These are phyloP conservation scores for Penicillium antarcticum DNA, from an alignment of 495 filamentous ascomycete species.

Conservation along the genomic window DNA sequence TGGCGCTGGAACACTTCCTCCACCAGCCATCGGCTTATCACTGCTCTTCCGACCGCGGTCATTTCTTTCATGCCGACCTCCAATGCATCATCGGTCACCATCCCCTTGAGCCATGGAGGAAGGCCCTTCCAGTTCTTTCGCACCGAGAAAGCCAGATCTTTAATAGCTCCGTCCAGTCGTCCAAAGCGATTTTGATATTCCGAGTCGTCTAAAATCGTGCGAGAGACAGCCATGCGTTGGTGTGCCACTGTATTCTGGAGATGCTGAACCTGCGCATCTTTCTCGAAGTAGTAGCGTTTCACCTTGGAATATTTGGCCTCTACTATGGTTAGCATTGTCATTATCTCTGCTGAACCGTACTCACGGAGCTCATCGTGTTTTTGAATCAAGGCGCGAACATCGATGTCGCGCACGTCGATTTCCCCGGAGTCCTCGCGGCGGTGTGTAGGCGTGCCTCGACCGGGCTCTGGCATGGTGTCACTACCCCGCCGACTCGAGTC, in stretches of 20 bases:
- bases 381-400: constrained; percentile 40
- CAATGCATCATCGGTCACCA: constrained; percentile 80
- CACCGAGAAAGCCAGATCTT: constrained; percentile 91
- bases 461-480: constrained; percentile 41
- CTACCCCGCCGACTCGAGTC: constrained; percentile 19
- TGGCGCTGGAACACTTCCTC: constrained; percentile 87
- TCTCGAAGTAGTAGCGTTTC: constrained; percentile 95
- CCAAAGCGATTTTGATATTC: constrained; percentile 90
- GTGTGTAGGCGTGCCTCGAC: constrained; percentile 58
- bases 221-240: constrained; percentile 89
- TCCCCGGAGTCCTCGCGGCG: constrained; percentile 53
- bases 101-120: constrained; percentile 71
- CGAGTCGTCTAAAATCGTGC: constrained; percentile 92
- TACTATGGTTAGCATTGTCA: constrained; percentile 31
- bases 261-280: constrained; percentile 87
- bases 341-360: constrained; percentile 17
- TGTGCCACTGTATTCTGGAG: constrained; percentile 95
- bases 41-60: constrained; percentile 90
- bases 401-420: constrained; percentile 45
- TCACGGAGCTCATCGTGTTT: constrained; percentile 65
- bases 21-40: constrained; percentile 85
- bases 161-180: constrained; percentile 90
- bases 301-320: constrained; percentile 97
- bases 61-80: constrained; percentile 88
- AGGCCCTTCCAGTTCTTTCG: constrained; percentile 86